phyloP scores from a whole-genome alignment of 2,329 filamentous ascomycete genomes.

The Monilinia vaccinii-corymbosi region DNA sequence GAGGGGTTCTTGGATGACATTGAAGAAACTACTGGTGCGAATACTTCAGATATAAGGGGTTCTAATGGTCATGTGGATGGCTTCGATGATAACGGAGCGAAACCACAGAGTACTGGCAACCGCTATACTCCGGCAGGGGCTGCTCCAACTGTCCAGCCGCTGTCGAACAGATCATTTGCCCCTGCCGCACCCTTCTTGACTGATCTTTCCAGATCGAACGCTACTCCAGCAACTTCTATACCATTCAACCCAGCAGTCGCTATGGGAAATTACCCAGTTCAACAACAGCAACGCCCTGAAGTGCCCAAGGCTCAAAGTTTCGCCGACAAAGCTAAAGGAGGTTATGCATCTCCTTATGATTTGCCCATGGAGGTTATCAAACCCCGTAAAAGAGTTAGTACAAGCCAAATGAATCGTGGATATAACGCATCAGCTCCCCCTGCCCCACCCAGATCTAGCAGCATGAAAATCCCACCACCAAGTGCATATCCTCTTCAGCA shows the following conservation, averaged over 20 bases:
- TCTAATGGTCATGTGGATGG: slow-evolving; percentile 28
- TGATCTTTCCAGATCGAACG: slow-evolving; percentile 22
- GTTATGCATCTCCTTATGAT: slow-evolving; percentile 92
- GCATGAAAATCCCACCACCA: slow-evolving; percentile 21
- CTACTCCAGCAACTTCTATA: slow-evolving; percentile 11
- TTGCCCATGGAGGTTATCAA: slow-evolving; percentile 81
- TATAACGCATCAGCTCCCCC: slow-evolving; percentile 19
- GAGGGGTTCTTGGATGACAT: slow-evolving; percentile 69
- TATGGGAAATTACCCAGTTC: slow-evolving; percentile 16
- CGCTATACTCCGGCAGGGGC: slow-evolving; percentile 25
- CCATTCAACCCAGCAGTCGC: slow-evolving; percentile 18
- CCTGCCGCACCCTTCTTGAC: slow-evolving; percentile 26
- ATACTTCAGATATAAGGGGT: slow-evolving; percentile 14
- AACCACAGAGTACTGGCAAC: slow-evolving; percentile 19
- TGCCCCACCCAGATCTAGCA: slow-evolving; percentile 26
- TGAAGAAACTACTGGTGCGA: slow-evolving; percentile 19
- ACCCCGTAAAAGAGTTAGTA: slow-evolving; percentile 53
- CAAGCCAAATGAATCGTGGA: slow-evolving; percentile 33
- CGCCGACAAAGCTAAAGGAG: slow-evolving; percentile 79
- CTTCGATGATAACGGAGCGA: slow-evolving; percentile 14
- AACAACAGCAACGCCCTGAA: slow-evolving; percentile 34
- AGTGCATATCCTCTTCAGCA: slow-evolving; percentile 14
- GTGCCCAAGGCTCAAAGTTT: slow-evolving; percentile 68
- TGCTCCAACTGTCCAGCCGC: background rate
- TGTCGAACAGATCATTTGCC: slow-evolving; percentile 21